Evolutionary conservation across 2,329 filamentous ascomycete genomes (phyloP), one percentile per base, ranked within the genome.

Genomic region (Ophiostoma piceae): DNA sequence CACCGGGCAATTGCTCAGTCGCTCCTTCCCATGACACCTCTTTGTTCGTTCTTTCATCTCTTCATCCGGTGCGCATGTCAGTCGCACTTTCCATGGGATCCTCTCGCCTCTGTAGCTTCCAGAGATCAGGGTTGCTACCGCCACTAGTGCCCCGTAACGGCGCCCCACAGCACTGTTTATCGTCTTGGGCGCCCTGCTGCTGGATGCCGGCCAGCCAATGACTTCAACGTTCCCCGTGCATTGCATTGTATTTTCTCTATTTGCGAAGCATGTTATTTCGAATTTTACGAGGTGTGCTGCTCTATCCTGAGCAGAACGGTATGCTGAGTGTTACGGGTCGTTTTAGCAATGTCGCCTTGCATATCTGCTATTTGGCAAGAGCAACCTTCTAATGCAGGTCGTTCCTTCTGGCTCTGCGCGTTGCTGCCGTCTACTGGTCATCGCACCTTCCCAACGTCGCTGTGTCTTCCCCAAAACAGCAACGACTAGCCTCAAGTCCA

Each of bases 61-160:
- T 57, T 57, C 51, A 26, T 57, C 14, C 9, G 8, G 22, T 26
- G n/a, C 51, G 11, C 8, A 57, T 26, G 51, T 57, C 26, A 62
- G 57, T 32, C 12, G 57, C 26, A 62, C 57, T 26, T 62, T 62
- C 57, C 51, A 57, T n/a, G 16, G 16, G 51, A 57, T 57, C 9
- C 51, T 57, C 51, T 29, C 26, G 26, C 26, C 26, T 29, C 1
- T 57, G 51, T 69, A 67, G 68, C 51, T 62, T 39, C 65, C 54
- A 47, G 3, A 67, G 51, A 64, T 37, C 68, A 67, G 69, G 65
- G 54, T 60, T 64, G 54, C 35, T 70, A 70, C 69, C 66, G 69
- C 26, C 29, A 37, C 37, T 43, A 62, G 29, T 65, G 69, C 69
- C 68, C 69, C 69, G 69, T 70, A 70, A 67, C 69, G 66, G 69